A percentile compares a stretch with the other conserved stretches of the same genome.
Conservation (phyloP, 352 stramenopile species). For the Phytophthora litchii region DNA sequence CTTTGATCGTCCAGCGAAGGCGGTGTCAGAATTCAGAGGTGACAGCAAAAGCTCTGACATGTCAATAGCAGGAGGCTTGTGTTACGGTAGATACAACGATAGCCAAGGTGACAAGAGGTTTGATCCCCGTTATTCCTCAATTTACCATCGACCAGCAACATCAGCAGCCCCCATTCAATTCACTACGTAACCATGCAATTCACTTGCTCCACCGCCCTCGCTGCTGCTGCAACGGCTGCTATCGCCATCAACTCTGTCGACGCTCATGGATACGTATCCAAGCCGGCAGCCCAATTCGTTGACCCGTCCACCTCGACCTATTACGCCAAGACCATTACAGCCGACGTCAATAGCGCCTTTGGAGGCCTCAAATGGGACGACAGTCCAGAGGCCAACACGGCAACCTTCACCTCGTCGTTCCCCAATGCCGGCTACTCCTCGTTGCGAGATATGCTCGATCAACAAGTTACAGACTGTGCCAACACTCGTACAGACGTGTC, state of each 20-base stretch:
- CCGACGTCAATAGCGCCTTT: conserved; percentile 44
- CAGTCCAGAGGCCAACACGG: conserved; percentile 47
- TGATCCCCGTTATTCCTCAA: conserved; percentile 23
- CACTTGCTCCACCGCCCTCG: conserved; percentile 2
- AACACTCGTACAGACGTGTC: conserved; percentile 45
- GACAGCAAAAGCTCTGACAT: conserved; percentile 6
- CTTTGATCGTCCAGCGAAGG: conserved; percentile 10
- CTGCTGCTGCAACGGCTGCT: conserved; percentile 5
- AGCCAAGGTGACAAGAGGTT: background rate
- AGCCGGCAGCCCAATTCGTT: conserved; percentile 47
- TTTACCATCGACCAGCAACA: conserved; percentile 22
- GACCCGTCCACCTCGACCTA: conserved; percentile 33
- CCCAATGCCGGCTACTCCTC: conserved; percentile 45
- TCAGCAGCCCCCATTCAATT: background rate
- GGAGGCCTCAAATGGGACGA: conserved; percentile 63
- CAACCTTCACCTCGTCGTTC: conserved; percentile 50
- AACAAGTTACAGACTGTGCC: conserved; percentile 41
- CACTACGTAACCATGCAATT: conserved; percentile 17
- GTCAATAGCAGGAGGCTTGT: conserved; percentile 4
- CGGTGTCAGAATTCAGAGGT: conserved; percentile 11
- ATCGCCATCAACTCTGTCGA: conserved; percentile 22
- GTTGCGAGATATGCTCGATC: conserved; percentile 50
- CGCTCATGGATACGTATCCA: conserved; percentile 62
- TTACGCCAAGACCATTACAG: conserved; percentile 49
- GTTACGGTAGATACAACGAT: background rate